Conservation (phyloP, 495 filamentous ascomycete genomes). For the Penicillium waksmanii region DNA sequence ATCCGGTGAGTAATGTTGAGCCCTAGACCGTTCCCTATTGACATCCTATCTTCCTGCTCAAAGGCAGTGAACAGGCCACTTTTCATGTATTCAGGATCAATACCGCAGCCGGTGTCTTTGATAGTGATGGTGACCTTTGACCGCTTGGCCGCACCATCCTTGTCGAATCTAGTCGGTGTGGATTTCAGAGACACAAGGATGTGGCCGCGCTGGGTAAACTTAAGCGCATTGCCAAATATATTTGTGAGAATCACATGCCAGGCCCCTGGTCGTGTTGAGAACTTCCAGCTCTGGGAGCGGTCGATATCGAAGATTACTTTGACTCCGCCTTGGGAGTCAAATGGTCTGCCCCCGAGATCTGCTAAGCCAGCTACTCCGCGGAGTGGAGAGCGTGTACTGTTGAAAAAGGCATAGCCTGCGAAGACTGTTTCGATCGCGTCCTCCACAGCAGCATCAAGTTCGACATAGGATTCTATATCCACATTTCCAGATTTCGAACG, state of each 20-base stretch:
- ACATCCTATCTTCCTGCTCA: slow-evolving; percentile 64
- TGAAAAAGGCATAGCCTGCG: slow-evolving; percentile 39
- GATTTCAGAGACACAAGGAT: slow-evolving; percentile 21
- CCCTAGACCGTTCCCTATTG: slow-evolving; percentile 66
- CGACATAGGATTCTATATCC: slow-evolving; percentile 12
- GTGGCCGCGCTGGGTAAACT: slow-evolving; percentile 37
- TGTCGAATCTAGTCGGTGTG: background rate
- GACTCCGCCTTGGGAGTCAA: slow-evolving; percentile 23
- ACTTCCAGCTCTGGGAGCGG: slow-evolving; percentile 15
- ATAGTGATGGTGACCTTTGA: slow-evolving; percentile 45
- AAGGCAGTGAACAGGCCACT: slow-evolving; percentile 68
- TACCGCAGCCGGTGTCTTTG: slow-evolving; percentile 66
- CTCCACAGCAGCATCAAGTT: slow-evolving; percentile 51
- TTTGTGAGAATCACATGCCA: slow-evolving; percentile 37
- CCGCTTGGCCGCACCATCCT: slow-evolving; percentile 1
- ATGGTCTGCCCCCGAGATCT: background rate
- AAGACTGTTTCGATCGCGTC: slow-evolving; percentile 61
- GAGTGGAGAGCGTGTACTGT: slow-evolving; percentile 10
- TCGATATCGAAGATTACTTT: slow-evolving; percentile 56
- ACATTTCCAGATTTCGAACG: slow-evolving; percentile 2
- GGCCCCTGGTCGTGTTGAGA: slow-evolving; percentile 19
- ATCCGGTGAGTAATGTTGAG: slow-evolving; percentile 67
- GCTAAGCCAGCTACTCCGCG: background rate
- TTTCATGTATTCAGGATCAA: slow-evolving; percentile 63
- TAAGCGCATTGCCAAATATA: slow-evolving; percentile 41